A percentile compares a stretch with the other conserved stretches of the same genome.
phyloP scores from a whole-genome alignment of 768 basidiomycete species.

The Leccinum olivaceopallidum region DNA sequence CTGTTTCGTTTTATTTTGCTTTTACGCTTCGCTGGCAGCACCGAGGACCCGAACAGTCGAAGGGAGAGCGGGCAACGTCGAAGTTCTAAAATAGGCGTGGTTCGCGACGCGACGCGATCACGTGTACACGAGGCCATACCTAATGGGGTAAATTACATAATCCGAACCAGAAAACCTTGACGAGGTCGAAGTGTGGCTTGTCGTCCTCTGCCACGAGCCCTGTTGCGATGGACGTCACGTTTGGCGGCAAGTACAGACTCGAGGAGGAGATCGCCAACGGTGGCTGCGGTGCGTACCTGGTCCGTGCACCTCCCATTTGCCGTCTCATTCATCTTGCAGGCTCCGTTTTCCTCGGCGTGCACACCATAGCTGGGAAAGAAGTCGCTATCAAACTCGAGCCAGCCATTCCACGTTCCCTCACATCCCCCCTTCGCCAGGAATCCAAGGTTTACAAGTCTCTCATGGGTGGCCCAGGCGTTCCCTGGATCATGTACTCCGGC shows the following conservation, averaged over 20 bases:
- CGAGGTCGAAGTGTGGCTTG: background rate
- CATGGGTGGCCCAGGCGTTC: constrained; percentile 86
- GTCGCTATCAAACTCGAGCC: constrained; percentile 85
- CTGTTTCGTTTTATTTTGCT: background rate
- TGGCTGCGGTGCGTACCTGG: constrained; percentile 72
- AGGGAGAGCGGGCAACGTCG: too few species aligned
- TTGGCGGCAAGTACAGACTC: constrained; percentile 76
- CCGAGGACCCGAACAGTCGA: constrained; percentile 7
- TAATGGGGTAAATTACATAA: constrained; percentile 27
- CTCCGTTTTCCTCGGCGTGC: constrained; percentile 76
- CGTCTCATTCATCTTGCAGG: constrained; percentile 41
- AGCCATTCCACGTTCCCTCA: constrained; percentile 42
- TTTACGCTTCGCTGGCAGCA: background rate
- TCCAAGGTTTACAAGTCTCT: constrained; percentile 91
- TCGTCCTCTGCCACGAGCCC: constrained; percentile 18
- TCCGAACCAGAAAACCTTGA: constrained; percentile 13
- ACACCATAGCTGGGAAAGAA: constrained; percentile 79
- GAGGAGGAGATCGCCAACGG: constrained; percentile 82
- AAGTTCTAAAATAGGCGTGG: constrained; percentile 1
- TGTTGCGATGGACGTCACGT: constrained; percentile 40
- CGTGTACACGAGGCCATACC: constrained; percentile 19
- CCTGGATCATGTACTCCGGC: constrained; percentile 92
- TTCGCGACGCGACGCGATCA: constrained; percentile 29
- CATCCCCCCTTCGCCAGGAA: constrained; percentile 82
- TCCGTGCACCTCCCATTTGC: constrained; percentile 29